A percentile compares a stretch with the other conserved stretches of the same genome.
These are phyloP conservation scores for Pholiota molesta DNA, from an alignment of 768 basidiomycete genomes.

Conservation along the genomic window DNA sequence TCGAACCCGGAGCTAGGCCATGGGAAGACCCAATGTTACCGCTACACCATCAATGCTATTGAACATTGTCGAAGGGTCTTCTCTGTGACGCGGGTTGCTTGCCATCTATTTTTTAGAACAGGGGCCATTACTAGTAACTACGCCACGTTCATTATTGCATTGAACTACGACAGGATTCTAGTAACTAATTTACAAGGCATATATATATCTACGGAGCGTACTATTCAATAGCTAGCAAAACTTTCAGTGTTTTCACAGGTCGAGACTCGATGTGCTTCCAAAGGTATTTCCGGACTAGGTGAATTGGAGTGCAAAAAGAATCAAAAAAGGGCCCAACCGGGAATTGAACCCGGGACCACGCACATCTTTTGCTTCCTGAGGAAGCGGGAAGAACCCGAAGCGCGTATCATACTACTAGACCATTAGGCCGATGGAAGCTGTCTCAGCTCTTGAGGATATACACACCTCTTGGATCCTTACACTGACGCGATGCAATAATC, in stretches of 20 bases:
- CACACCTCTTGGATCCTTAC: neutral
- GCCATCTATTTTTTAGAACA: too few relatives aligned
- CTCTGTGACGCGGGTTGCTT: too few relatives aligned
- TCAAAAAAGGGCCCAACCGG: constrained; percentile 34
- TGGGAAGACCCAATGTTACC: constrained; percentile 81
- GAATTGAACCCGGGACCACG: constrained; percentile 41
- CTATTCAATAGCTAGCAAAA: too few relatives aligned
- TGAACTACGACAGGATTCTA: too few relatives aligned
- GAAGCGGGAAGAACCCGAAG: constrained; percentile 34
- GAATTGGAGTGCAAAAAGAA: neutral
- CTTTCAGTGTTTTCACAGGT: too few relatives aligned
- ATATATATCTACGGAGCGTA: neutral
- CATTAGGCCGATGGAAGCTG: constrained; percentile 31
- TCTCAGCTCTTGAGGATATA: neutral
- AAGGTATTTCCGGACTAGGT: too few relatives aligned
- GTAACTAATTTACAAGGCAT: neutral
- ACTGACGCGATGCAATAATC: too few relatives aligned
- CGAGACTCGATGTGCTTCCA: too few relatives aligned
- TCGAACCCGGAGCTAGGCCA: constrained; percentile 60
- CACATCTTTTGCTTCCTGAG: constrained; percentile 24
- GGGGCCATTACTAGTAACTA: too few relatives aligned
- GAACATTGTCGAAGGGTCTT: neutral
- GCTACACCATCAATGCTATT: constrained; percentile 22
- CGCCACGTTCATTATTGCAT: too few relatives aligned
- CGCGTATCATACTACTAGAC: constrained; percentile 41